A percentile compares a stretch with the other conserved stretches of the same genome.
These are phyloP conservation scores for Yarrowia sp. DNA, from an alignment of 805 yeast genomes.

Conservation along the genomic window DNA sequence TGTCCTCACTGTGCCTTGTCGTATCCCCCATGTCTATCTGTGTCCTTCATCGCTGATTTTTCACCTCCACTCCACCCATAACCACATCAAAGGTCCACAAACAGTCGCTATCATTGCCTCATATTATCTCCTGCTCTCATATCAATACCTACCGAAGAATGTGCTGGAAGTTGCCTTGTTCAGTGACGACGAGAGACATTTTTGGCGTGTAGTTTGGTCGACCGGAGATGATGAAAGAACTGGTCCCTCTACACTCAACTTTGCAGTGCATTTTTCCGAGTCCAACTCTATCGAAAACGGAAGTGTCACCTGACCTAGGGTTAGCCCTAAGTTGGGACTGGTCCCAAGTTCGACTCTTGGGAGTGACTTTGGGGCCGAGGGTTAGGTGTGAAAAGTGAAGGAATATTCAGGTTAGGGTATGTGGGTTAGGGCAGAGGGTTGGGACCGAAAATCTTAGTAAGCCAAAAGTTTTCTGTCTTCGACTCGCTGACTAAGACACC, in stretches of 20 bases:
- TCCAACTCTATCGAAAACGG: slow-evolving; percentile 22
- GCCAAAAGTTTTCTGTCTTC: too few relatives aligned
- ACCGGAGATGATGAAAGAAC: slow-evolving; percentile 25
- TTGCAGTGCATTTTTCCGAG: slow-evolving; percentile 19
- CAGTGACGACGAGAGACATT: slow-evolving; percentile 98
- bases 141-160: slow-evolving; percentile 86
- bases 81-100: too few relatives aligned
- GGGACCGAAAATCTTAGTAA: too few relatives aligned
- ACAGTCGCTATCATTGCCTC: too few relatives aligned
- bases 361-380: too few relatives aligned
- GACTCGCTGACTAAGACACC: background rate
- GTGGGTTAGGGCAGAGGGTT: too few relatives aligned
- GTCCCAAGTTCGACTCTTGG: background rate
- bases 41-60: background rate
- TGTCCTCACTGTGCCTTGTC: too few relatives aligned
- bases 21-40: background rate
- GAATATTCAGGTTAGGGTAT: too few relatives aligned
- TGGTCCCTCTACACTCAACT: slow-evolving; percentile 12
- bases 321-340: background rate
- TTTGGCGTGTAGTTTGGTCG: slow-evolving; percentile 38
- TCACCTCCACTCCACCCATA: background rate
- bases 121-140: background rate
- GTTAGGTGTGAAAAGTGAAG: too few relatives aligned
- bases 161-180: slow-evolving; percentile 99
- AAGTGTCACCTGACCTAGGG: slow-evolving; percentile 20